Base-by-base conservation (phyloP, 208 protist species). In the Leishmania amazonensis region DNA sequence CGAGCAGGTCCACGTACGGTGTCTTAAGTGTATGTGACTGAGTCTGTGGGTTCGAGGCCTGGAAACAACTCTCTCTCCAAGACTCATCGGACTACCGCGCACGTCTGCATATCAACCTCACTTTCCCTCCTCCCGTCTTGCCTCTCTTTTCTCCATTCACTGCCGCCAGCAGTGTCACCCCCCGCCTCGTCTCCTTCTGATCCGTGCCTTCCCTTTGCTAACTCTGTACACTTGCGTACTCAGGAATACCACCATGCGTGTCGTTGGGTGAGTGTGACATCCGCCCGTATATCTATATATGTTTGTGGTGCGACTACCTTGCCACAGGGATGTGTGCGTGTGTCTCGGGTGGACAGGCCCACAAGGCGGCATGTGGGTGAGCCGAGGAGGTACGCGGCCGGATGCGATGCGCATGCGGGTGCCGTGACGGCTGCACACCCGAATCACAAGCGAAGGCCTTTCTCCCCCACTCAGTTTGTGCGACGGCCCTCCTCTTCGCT, bases 211-310 rank as follows among this genome's bases (percentile, higher is more conserved):
- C 19, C 68, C 62, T 53, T 53, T 53, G 35, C 17, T 49, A 40
- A 28, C 68, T 6, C 54, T 54, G 9, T 6, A 35, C 58, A 53
- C 58, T 31, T 74, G 19, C 28, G 13, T 49, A 47, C 42, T 35
- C 24, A 19, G 38, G 15, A 53, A 53, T 54, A 54, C 45, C 45
- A 24, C 45, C 45, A 35, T n/a, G 68, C 68, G 68, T 17, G 68
- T 74, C 45, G n/a, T 8, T 74, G 68, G 24, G 40, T 31, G 67
- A n/a, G 67, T 45, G 45, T 53, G 40, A 17, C 28, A 74, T 47
- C 53, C 74, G 42, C 19, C 42, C 35, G 47, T 73, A 54, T 53
- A 62, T 38, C 68, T 70, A 58, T 80, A 49, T 80, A 72, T 67
- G 11, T 58, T 6, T 81, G 17, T 9, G 42, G 31, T 9, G 28